Conservation (phyloP, 805 yeast species). For the Schizosaccharomyces japonicus region DNA sequence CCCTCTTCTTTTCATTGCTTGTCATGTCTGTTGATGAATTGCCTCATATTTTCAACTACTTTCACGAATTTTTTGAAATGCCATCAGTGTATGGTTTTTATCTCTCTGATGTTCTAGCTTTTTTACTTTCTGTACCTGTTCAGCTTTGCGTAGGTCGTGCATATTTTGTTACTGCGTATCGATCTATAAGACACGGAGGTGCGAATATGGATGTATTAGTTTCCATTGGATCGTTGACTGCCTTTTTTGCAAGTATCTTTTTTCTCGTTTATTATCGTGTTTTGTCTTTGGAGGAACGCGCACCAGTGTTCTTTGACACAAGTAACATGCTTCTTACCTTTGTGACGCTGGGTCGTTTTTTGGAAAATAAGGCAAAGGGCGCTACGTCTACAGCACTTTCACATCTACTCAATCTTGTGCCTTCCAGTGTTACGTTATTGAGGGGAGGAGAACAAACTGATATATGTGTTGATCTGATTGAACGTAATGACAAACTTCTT, state of each 20-base stretch:
- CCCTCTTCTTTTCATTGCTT: conserved; percentile 39
- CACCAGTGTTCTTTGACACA: conserved; percentile 51
- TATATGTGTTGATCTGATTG: conserved; percentile 39
- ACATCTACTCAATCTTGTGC: conserved; percentile 53
- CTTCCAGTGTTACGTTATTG: conserved; percentile 47
- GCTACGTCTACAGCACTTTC: conserved; percentile 78
- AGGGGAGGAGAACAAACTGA: conserved; percentile 20
- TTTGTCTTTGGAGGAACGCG: conserved; percentile 23
- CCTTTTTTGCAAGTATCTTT: conserved; percentile 60
- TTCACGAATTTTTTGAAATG: conserved; percentile 8
- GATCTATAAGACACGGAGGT: conserved; percentile 40
- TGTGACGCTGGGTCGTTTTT: conserved; percentile 71
- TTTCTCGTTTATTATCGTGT: conserved; percentile 12
- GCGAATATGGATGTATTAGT: conserved; percentile 86
- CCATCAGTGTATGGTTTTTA: conserved; percentile 36
- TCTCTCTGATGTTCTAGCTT: conserved; percentile 37
- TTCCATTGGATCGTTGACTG: conserved; percentile 54
- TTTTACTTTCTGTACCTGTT: conserved; percentile 32
- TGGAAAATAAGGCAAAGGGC: conserved; percentile 82
- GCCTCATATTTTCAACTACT: conserved; percentile 8
- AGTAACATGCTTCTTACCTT: conserved; percentile 62
- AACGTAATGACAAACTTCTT: conserved; percentile 50
- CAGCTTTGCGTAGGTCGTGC: conserved; percentile 43
- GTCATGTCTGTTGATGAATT: conserved; percentile 24
- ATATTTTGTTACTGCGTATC: conserved; percentile 41